Base-by-base conservation (phyloP, 2,329 filamentous ascomycete genomes). In the Chalara sp. region DNA sequence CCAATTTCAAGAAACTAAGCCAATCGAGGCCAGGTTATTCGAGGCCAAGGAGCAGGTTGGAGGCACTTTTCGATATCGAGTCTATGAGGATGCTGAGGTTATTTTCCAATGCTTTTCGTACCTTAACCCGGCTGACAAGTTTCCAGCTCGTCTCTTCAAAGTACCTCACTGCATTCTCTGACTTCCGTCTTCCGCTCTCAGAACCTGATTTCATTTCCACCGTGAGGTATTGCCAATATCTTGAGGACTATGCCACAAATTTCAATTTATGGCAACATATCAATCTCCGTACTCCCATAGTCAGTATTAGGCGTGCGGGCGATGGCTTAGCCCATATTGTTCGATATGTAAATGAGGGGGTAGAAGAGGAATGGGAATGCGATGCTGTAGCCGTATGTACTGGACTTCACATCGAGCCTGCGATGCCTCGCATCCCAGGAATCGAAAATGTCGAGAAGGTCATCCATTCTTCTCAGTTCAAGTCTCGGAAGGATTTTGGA, bases 111-210 rank as follows among this genome's bases (percentile, higher is more conserved):
- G 10, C 30, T 28, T 47, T 12, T 6, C 7, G 28, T 32, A 47
- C 33, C 30, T 13, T 11, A 32, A 31, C 21, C n/a, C 28, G 13
- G 21, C 21, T 32, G 44, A n/a, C 28, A 32, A 12, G 5, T 11
- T 28, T 32, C 13, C 28, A 58, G 68, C 66, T 76, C 1, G 74
- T 77, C 1, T 74, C 71, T 1, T 76, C 73, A 3, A 75, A 75
- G 53, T 73, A 75, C 42, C 64, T 78, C 6, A 77, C 74, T 0
- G 63, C 70, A 13, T 78, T 77, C 54, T 77, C 74, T 1, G 74
- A 77, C 55, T 74, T 73, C 52, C 68, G 74, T 1, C 65, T 72
- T 2, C 62, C 70, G 1, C 46, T 63, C 1, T 66, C 72, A 7
- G 67, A 67, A 1, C 68, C 72, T 6, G 73, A 76, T 53, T 76